Conservation (phyloP, 1,284 basidiomycete species). For the Rhodotorula sp. region DNA sequence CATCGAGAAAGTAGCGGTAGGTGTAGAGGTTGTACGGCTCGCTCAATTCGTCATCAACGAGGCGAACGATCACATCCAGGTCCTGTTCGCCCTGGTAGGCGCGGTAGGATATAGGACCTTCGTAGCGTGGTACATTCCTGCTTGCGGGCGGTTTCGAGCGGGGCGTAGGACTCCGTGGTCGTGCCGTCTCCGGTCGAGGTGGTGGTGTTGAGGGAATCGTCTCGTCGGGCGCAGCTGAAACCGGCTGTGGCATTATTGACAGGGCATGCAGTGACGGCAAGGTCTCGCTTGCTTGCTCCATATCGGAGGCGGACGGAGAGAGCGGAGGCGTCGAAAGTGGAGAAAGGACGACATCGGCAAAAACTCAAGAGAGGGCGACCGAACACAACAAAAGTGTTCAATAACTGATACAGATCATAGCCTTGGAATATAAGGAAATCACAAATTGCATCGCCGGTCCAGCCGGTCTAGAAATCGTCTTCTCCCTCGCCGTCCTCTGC, state of each 20-base stretch:
- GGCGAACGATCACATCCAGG: constrained; percentile 47
- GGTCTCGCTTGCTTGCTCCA: background rate
- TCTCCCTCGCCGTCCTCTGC: constrained; percentile 14
- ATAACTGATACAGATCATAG: too few relatives aligned
- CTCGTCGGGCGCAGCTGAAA: background rate
- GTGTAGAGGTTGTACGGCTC: constrained; percentile 90
- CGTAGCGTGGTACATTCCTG: background rate
- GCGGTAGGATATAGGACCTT: constrained; percentile 11
- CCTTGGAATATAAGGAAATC: too few relatives aligned
- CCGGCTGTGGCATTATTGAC: background rate
- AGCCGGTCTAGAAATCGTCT: constrained; percentile 5
- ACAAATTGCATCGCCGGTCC: too few relatives aligned
- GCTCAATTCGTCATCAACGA: constrained; percentile 88
- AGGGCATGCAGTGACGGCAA: constrained; percentile 5
- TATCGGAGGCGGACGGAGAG: too few relatives aligned
- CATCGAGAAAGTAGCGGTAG: constrained; percentile 81
- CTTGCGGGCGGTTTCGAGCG: too few relatives aligned
- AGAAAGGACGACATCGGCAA: too few relatives aligned
- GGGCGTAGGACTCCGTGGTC: background rate
- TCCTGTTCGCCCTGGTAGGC: constrained; percentile 33
- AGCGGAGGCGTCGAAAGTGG: too few relatives aligned
- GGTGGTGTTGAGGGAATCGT: background rate
- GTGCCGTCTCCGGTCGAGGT: background rate
- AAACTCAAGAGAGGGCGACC: too few relatives aligned
- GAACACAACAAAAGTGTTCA: too few relatives aligned